phyloP scores from a whole-genome alignment of 208 protist genomes.

The Phytomonas serpens region DNA sequence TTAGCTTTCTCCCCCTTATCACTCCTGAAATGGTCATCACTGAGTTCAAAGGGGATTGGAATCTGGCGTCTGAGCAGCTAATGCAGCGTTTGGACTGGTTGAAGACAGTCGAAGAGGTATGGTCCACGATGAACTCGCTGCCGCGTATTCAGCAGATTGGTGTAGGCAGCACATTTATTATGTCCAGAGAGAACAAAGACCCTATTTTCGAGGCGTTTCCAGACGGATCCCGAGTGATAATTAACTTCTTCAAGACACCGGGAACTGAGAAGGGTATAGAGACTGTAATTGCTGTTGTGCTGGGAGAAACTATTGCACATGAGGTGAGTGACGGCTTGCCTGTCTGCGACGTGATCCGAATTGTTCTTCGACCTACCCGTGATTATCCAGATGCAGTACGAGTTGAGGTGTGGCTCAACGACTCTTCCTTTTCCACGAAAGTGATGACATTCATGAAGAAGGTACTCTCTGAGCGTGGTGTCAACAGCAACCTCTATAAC shows the following conservation, averaged over 20 bases:
- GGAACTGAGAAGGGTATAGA: conserved; percentile 62
- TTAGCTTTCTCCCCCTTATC: conserved; percentile 77
- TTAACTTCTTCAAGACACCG: conserved; percentile 56
- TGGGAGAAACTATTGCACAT: conserved; percentile 62
- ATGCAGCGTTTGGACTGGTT: conserved; percentile 79
- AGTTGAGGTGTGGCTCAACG: conserved; percentile 84
- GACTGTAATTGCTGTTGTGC: conserved; percentile 51
- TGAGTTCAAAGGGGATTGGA: conserved; percentile 82
- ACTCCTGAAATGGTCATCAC: conserved; percentile 59
- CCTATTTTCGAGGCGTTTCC: conserved; percentile 85
- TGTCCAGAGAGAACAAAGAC: conserved; percentile 77
- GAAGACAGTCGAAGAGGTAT: conserved; percentile 80
- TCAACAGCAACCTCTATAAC: conserved; percentile 37
- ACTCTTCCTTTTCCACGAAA: conserved; percentile 39
- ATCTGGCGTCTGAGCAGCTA: conserved; percentile 56
- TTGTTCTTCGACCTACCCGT: conserved; percentile 54
- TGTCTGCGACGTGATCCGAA: conserved; percentile 81
- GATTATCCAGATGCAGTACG: conserved; percentile 60
- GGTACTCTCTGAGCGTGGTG: conserved; percentile 33
- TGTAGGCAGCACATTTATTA: conserved; percentile 74
- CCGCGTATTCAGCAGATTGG: conserved; percentile 74
- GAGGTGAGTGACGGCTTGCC: conserved; percentile 42
- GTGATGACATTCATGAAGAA: conserved; percentile 43
- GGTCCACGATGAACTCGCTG: conserved; percentile 87
- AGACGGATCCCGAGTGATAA: conserved; percentile 64